These are phyloP conservation scores for Kurtzmaniella quercitrusa DNA, from an alignment of 1,139 yeast species.

Conservation along the genomic window DNA sequence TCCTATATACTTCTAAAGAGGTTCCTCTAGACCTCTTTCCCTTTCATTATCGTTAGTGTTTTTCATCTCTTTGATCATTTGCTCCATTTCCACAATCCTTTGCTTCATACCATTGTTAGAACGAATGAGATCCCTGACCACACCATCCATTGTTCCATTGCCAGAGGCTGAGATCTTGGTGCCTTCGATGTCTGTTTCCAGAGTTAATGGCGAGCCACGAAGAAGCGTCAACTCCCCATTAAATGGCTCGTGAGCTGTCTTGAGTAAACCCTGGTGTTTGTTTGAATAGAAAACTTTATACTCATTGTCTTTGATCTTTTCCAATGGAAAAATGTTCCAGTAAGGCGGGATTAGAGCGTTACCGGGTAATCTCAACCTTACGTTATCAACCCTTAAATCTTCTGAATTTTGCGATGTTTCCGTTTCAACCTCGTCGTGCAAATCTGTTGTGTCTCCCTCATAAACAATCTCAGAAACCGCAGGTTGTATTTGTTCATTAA, in stretches of 20 bases:
- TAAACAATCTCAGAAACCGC: background rate
- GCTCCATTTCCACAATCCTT: background rate
- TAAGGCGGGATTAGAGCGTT: conserved; percentile 31
- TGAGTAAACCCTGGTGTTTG: background rate
- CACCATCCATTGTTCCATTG: background rate
- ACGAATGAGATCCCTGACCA: background rate
- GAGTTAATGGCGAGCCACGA: background rate
- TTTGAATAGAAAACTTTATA: background rate
- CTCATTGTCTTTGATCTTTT: background rate
- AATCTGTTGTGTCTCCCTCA: background rate
- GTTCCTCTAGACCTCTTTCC: background rate
- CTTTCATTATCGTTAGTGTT: background rate
- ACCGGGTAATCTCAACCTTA: conserved; percentile 13
- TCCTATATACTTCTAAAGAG: no score
- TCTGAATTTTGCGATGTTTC: background rate
- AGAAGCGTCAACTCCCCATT: background rate
- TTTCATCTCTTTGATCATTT: background rate
- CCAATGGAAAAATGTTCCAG: conserved; percentile 29
- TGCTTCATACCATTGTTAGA: background rate
- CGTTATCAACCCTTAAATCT: background rate
- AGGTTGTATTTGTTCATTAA: background rate
- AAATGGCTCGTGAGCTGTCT: background rate
- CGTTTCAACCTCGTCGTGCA: background rate
- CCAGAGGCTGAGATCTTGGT: background rate
- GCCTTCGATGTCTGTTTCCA: background rate